These are phyloP conservation scores for Chloranthus sessilifolius DNA, from an alignment of 164 flowering plant species.

Conservation along the genomic window DNA sequence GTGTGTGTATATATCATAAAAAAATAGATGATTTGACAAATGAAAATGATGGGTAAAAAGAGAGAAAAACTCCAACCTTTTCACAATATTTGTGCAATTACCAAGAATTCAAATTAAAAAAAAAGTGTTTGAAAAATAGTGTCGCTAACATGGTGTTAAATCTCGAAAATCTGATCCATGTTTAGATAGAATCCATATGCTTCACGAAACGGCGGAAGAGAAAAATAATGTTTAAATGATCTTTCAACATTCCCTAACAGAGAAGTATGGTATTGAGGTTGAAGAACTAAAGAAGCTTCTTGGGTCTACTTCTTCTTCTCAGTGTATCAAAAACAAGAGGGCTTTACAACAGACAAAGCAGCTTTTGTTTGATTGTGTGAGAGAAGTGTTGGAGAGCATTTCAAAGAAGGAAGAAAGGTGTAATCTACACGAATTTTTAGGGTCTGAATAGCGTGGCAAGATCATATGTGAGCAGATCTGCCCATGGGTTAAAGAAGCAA, in stretches of 20 bases:
- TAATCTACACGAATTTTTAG: not conserved
- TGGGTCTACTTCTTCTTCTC: slow-evolving; percentile 13
- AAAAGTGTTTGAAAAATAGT: too few species aligned
- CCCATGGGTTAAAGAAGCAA: slow-evolving; percentile 5
- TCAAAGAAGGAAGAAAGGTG: not conserved
- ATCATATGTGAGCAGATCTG: slow-evolving; percentile 8
- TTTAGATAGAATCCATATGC: too few species aligned
- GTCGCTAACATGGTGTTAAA: too few species aligned
- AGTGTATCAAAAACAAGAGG: slow-evolving; percentile 19
- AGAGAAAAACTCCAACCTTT: too few species aligned
- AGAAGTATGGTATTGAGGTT: slow-evolving; percentile 15
- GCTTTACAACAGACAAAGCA: slow-evolving; percentile 27
- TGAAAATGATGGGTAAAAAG: too few species aligned
- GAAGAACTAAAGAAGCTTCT: slow-evolving; percentile 15
- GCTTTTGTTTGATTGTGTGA: slow-evolving; percentile 31
- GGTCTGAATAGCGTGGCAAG: slow-evolving; percentile 3
- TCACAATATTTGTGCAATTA: too few species aligned
- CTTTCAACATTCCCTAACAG: slow-evolving; percentile 14
- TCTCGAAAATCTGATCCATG: too few species aligned
- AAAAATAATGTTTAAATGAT: too few species aligned
- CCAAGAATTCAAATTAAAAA: too few species aligned
- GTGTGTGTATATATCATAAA: too few species aligned
- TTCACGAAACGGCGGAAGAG: too few species aligned
- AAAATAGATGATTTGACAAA: too few species aligned
- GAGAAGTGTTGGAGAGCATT: slow-evolving; percentile 8